These are phyloP conservation scores for Gaertneriomyces sp. DNA, from an alignment of 192 early-diverging fungal species.

Conservation along the genomic window DNA sequence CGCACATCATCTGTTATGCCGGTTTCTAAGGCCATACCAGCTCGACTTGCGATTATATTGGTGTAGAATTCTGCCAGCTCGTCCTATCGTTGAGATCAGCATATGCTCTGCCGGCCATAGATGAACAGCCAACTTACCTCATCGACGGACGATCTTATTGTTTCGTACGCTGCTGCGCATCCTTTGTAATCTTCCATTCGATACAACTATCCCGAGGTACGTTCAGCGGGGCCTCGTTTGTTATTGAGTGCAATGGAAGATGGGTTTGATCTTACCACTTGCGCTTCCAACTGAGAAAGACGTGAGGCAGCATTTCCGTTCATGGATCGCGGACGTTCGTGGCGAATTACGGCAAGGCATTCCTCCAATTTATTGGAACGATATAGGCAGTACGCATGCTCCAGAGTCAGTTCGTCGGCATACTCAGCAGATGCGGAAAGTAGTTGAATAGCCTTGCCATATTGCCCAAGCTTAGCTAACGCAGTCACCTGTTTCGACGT, in stretches of 20 bases:
- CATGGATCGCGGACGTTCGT: not conserved
- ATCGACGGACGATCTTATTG: constrained; percentile 1
- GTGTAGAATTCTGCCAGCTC: constrained; percentile 13
- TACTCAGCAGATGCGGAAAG: not conserved
- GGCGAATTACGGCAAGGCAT: constrained; percentile 39
- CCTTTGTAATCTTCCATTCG: constrained; percentile 53
- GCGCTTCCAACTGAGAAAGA: constrained; percentile 56
- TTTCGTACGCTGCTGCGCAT: constrained; percentile 10
- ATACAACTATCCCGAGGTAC: constrained; percentile 37
- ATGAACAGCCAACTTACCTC: constrained; percentile 12
- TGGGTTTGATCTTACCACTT: constrained; percentile 48
- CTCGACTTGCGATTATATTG: constrained; percentile 17
- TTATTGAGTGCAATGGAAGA: not conserved
- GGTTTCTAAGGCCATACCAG: constrained; percentile 5
- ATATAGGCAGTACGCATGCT: constrained; percentile 66
- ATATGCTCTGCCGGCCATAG: constrained; percentile 2
- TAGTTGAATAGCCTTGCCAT: constrained; percentile 6
- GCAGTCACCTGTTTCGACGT: constrained; percentile 5
- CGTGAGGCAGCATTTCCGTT: no score
- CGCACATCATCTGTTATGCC: constrained; percentile 14
- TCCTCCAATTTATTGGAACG: constrained; percentile 55
- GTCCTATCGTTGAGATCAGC: constrained; percentile 5
- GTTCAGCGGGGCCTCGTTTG: not conserved
- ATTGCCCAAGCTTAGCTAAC: constrained; percentile 17
- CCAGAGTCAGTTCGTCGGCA: constrained; percentile 43